Conservation (phyloP, 495 filamentous ascomycete species). For the Penicillium ucsense region DNA sequence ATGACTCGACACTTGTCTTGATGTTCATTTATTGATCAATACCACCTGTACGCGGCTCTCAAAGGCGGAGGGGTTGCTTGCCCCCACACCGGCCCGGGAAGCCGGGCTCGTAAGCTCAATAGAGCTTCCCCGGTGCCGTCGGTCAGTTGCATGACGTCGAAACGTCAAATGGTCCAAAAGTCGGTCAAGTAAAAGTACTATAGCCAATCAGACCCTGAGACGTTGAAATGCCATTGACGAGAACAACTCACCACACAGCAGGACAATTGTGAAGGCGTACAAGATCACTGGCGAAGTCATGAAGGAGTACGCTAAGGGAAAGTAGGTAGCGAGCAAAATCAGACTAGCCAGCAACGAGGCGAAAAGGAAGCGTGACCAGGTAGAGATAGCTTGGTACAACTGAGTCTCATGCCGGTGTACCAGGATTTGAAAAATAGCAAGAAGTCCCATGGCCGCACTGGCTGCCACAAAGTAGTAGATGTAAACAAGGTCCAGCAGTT, state of each 20-base stretch:
- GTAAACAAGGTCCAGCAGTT: slow-evolving; percentile 32
- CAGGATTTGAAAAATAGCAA: slow-evolving; percentile 23
- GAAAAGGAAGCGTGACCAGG: slow-evolving; percentile 19
- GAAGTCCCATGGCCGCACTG: slow-evolving; percentile 26
- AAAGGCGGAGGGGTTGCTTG: neutral
- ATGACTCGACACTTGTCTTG: no score
- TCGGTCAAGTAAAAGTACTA: slow-evolving; percentile 34
- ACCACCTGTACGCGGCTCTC: neutral
- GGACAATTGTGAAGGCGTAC: slow-evolving; percentile 29
- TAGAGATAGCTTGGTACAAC: slow-evolving; percentile 16
- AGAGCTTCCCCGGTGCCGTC: slow-evolving; percentile 21
- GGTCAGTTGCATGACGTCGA: slow-evolving; percentile 18
- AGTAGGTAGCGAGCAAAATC: slow-evolving; percentile 22
- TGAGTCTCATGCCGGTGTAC: slow-evolving; percentile 17
- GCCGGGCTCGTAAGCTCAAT: slow-evolving; percentile 4
- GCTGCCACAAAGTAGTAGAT: slow-evolving; percentile 34
- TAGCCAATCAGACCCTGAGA: slow-evolving; percentile 9
- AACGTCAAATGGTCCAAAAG: slow-evolving; percentile 26
- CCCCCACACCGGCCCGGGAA: slow-evolving; percentile 5
- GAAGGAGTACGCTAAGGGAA: slow-evolving; percentile 27
- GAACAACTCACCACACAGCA: slow-evolving; percentile 25
- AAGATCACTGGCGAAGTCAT: slow-evolving; percentile 36
- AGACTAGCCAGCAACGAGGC: slow-evolving; percentile 21
- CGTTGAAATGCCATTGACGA: neutral
- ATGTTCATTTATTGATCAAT: no score